Base-by-base conservation (phyloP, 148 eudicot species). In the Cornus controversa region DNA sequence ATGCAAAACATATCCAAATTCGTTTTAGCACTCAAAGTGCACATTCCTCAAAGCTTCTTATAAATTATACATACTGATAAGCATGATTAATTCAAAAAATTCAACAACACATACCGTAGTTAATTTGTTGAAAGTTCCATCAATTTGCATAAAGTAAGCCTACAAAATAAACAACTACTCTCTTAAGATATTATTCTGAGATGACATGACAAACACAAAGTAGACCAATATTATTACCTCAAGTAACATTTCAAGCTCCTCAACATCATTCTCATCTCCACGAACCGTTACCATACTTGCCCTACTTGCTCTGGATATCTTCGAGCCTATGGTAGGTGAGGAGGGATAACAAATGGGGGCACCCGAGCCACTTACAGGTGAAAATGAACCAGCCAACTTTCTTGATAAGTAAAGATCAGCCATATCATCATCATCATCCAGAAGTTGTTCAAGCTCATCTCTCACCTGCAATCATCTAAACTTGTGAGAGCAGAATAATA, bases 61-160 rank as follows among this genome's bases (percentile, higher is more conserved):
- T 40, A 13, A n/a, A n/a, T 18, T 0, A 29, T 68, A 22, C 36
- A 36, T 24, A 58, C 16, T 28, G 60, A 45, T 27, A 24, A 42
- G 10, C 57, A 60, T 24, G 67, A 69, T 23, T 28, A 69, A 74
- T 68, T 26, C 45, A 47, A 40, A 6, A 54, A 47, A 36, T 47
- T 50, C n/a, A 40, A 40, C 8, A 25, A 24, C 62, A 77, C 87
- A 74, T 83, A 90, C 94, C 90, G 89, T 85, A 18, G 90, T 88
- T 75, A 91, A 76, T 84, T 91, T 91, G 86, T 89, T 89, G 70
- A 91, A 79, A 3, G 92, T 86, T 69, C 91, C 87, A 65, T 89
- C 95, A 78, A 91, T 89, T 78, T 91, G 95, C 91, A 89, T 91
- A 79, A 89, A 91, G 81, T 91, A 91, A 47, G 95, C 95, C 95